Conservation (phyloP, 495 filamentous ascomycete species). For the Trichoderma gamsii region DNA sequence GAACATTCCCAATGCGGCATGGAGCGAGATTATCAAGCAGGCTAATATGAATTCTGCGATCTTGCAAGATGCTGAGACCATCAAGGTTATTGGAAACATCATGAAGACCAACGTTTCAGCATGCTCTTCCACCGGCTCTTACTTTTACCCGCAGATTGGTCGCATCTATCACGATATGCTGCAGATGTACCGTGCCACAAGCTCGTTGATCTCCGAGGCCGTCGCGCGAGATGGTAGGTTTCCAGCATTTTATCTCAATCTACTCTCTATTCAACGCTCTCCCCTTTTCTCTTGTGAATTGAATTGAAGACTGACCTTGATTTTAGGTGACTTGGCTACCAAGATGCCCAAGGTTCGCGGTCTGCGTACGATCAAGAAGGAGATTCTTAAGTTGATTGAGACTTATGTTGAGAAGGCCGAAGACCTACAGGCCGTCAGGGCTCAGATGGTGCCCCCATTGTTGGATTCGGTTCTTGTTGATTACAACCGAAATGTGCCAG, state of each 20-base stretch:
- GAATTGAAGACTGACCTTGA: slow-evolving; percentile 20
- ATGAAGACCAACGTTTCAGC: slow-evolving; percentile 99
- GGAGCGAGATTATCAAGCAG: slow-evolving; percentile 84
- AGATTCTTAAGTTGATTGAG: slow-evolving; percentile 97
- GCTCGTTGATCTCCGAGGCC: slow-evolving; percentile 86
- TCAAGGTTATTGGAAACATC: slow-evolving; percentile 97
- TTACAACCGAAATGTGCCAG: slow-evolving; percentile 94
- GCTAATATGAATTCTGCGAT: slow-evolving; percentile 76
- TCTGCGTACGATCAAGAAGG: slow-evolving; percentile 96
- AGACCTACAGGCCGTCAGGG: slow-evolving; percentile 85
- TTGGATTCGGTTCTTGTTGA: slow-evolving; percentile 91
- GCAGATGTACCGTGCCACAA: slow-evolving; percentile 96
- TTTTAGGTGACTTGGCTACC: slow-evolving; percentile 77
- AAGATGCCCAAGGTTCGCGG: slow-evolving; percentile 96
- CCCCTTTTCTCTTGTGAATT: neutral
- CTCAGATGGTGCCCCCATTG: slow-evolving; percentile 92
- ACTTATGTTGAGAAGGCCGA: slow-evolving; percentile 97
- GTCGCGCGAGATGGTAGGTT: slow-evolving; percentile 75
- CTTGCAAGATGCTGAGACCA: slow-evolving; percentile 85
- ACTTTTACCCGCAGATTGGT: slow-evolving; percentile 99
- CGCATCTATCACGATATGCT: slow-evolving; percentile 98
- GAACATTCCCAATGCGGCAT: slow-evolving; percentile 85
- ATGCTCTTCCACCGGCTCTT: slow-evolving; percentile 88
- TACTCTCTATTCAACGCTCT: neutral
- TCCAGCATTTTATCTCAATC: neutral